These are phyloP conservation scores for Posidonia australis DNA, from an alignment of 106 monocot species.

Conservation along the genomic window DNA sequence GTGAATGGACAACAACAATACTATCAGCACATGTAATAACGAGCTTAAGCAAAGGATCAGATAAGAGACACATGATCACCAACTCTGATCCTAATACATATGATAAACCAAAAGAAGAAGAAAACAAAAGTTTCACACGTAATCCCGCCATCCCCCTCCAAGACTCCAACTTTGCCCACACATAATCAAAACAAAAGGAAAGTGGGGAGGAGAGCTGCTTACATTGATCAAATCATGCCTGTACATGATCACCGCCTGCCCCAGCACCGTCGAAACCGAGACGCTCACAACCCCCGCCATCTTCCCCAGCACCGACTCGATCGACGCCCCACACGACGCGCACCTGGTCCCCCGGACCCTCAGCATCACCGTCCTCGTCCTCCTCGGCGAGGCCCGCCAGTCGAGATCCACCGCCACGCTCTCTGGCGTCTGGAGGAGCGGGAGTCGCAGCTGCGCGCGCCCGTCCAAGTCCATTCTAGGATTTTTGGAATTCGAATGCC, in stretches of 20 bases:
- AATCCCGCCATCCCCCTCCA: no score
- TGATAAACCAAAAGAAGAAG: no score
- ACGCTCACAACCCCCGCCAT: slow-evolving; percentile 59
- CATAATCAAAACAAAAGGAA: no score
- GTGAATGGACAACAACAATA: no score
- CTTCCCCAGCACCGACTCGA: slow-evolving; percentile 45
- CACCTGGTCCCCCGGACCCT: slow-evolving; percentile 53
- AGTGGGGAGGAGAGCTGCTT: no score
- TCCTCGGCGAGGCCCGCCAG: slow-evolving; percentile 13
- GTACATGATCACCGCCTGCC: slow-evolving; percentile 52
- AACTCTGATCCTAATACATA: no score
- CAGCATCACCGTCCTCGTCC: slow-evolving; percentile 37
- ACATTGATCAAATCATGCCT: slow-evolving; percentile 45
- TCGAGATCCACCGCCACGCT: slow-evolving; percentile 9
- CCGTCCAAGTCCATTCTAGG: slow-evolving; percentile 32
- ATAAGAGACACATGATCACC: no score
- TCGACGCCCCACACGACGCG: slow-evolving; percentile 50
- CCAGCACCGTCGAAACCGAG: slow-evolving; percentile 55
- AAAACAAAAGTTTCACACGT: no score
- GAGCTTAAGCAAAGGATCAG: no score
- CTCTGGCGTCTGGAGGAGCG: slow-evolving; percentile 30
- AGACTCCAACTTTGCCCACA: no score
- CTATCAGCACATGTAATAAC: no score
- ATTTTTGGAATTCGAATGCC: no score
- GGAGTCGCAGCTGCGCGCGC: slow-evolving; percentile 23